Base-by-base conservation (phyloP, 129 eudicot genomes). In the Calendula officinalis region DNA sequence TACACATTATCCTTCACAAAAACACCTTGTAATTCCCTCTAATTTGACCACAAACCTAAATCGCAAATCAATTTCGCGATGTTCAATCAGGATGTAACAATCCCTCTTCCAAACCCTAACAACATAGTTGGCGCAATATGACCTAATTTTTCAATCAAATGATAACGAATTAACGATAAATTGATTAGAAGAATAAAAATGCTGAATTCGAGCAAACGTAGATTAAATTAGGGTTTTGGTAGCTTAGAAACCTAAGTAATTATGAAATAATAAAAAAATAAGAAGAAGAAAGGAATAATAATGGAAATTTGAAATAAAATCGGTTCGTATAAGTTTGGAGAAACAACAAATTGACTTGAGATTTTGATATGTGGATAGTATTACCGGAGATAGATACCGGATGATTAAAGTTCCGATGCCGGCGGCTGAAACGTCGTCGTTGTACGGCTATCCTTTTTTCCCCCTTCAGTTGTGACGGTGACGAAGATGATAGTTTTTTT, bases 1-100 rank as follows among this genome's bases (percentile, higher is more conserved):
- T 87, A 82, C 98, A 91, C 98, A 91, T 91, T 91, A 91, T 91
- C 96, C 88, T 74, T 67, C 73, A 57, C 35, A 40, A 44, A 45
- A 49, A 65, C 76, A 69, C 66, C 80, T 54, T 65, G 56, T 22
- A 54, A 16, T 49, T 56, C 41, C 43, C 16, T 13, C 46, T 16
- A 37, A 7, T 53, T 27, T 17, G 44, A 5, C 53, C 64, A 30
- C 54, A 42, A 40, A 60, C 36, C 43, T 40, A 22, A 38, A 49
- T 48, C 55, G 30, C 12, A 57, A 64, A 37, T 27, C 38, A 12
- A 58, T 50, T 36, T 16, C 56, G 9, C 55, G 14, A 69, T 7
- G 33, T 6, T 4, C 60, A 58, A 39, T 58, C 73, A 73, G 10
- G 50, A 56, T 39, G 30, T 22, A 22, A 56, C 42, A 60, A 59